Percentiles rank a stretch among this genome's conserved stretches.
These are phyloP conservation scores for Eryngium alpinum DNA, from an alignment of 140 eudicot genomes.

Conservation along the genomic window DNA sequence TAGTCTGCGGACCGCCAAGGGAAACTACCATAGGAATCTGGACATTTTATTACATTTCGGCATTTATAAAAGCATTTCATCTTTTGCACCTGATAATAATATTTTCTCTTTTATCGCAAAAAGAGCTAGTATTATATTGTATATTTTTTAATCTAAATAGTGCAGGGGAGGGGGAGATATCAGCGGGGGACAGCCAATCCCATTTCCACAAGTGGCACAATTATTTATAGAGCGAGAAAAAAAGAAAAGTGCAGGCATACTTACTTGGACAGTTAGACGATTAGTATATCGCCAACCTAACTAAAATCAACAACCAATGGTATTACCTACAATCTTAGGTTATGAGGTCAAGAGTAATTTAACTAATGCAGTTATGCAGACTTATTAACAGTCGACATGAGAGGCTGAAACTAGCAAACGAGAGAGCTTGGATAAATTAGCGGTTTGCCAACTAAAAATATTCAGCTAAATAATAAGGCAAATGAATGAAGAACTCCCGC, in stretches of 20 bases:
- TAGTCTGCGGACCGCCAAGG: neutral
- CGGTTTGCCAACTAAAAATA: neutral
- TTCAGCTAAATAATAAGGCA: neutral
- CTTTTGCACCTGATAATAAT: too few relatives aligned
- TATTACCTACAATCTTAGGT: neutral
- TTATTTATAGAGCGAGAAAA: neutral
- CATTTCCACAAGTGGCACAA: constrained; percentile 6
- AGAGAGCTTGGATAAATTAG: neutral
- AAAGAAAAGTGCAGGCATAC: neutral
- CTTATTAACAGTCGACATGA: neutral
- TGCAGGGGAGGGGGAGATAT: too few relatives aligned
- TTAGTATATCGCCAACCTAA: constrained; percentile 1
- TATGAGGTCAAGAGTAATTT: neutral
- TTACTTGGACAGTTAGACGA: neutral
- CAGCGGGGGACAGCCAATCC: too few relatives aligned
- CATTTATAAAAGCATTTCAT: neutral
- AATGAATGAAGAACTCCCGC: neutral
- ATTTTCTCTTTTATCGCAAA: too few relatives aligned
- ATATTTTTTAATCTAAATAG: too few relatives aligned
- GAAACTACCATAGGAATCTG: neutral
- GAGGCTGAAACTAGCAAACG: neutral
- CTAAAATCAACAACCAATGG: neutral
- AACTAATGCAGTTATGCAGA: neutral
- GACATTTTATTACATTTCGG: neutral
- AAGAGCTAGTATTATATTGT: too few relatives aligned